phyloP scores from a whole-genome alignment of 73 alveolate genomes.

The Symbiodinium pilosum region DNA sequence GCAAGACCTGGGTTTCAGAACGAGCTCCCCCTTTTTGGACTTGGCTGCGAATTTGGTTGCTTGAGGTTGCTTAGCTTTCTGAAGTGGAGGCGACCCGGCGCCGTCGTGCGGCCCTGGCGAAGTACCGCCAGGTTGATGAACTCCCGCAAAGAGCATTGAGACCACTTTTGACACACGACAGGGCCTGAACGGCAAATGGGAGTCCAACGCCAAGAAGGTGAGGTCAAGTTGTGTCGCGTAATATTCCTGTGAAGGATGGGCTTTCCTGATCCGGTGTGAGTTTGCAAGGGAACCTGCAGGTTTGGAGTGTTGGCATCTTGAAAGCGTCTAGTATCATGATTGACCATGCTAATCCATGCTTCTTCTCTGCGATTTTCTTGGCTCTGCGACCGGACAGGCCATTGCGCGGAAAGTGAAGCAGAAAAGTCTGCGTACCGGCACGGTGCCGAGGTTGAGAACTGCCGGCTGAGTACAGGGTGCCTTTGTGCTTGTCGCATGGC shows the following conservation, averaged over 20 bases:
- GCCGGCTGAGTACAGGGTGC: too few species aligned
- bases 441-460: background rate
- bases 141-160: too few species aligned
- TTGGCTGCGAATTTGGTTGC: background rate
- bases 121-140: background rate
- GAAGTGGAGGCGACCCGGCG: background rate
- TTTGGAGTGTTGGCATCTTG: too few species aligned
- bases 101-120: background rate
- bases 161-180: background rate
- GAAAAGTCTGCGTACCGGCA: background rate
- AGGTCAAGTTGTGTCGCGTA: too few species aligned
- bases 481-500: background rate
- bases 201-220: conserved; percentile 5
- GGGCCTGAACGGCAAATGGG: conserved; percentile 25
- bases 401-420: background rate
- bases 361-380: background rate
- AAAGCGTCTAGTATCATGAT: background rate
- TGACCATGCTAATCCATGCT: background rate
- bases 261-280: background rate
- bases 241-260: background rate
- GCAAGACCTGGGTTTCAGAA: too few species aligned
- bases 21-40: background rate
- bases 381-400: too few species aligned
- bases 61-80: background rate
- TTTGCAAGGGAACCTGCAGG: background rate